phyloP scores from a whole-genome alignment of 495 filamentous ascomycete genomes.

The Margaritispora aquatica region DNA sequence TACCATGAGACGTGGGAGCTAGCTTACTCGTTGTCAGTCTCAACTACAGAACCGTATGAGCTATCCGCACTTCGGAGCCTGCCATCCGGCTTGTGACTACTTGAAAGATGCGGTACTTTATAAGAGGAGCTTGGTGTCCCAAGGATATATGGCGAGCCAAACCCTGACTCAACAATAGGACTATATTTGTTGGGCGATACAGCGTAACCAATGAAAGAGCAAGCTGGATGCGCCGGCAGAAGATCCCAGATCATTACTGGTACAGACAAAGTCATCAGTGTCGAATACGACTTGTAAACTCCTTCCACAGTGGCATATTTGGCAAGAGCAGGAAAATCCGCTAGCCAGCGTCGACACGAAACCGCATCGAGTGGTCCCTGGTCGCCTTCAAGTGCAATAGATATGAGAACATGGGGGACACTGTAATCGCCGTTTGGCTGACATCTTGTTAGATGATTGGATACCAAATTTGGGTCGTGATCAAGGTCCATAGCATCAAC shows the following conservation, averaged over 20 bases:
- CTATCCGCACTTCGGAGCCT: background rate
- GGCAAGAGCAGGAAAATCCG: slow-evolving; percentile 38
- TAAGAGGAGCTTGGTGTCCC: background rate
- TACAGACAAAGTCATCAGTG: slow-evolving; percentile 41
- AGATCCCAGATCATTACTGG: slow-evolving; percentile 49
- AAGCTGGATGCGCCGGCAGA: slow-evolving; percentile 41
- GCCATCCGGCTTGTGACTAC: background rate
- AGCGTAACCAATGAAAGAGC: slow-evolving; percentile 44
- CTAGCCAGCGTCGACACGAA: slow-evolving; percentile 45
- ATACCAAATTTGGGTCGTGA: background rate
- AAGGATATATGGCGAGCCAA: background rate
- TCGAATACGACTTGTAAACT: slow-evolving; percentile 46
- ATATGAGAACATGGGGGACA: slow-evolving; percentile 44
- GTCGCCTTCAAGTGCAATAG: slow-evolving; percentile 44
- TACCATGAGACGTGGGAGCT: background rate
- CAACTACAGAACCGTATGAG: background rate
- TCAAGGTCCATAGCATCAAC: slow-evolving; percentile 8
- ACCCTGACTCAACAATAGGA: background rate
- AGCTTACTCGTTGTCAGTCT: background rate
- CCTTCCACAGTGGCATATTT: slow-evolving; percentile 47
- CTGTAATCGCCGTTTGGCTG: background rate
- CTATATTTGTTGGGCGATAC: background rate
- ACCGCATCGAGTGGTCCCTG: slow-evolving; percentile 37
- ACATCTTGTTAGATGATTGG: background rate
- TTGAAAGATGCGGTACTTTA: background rate